Conservation (phyloP, 768 basidiomycete genomes). For the Psilocybe cyanescens region DNA sequence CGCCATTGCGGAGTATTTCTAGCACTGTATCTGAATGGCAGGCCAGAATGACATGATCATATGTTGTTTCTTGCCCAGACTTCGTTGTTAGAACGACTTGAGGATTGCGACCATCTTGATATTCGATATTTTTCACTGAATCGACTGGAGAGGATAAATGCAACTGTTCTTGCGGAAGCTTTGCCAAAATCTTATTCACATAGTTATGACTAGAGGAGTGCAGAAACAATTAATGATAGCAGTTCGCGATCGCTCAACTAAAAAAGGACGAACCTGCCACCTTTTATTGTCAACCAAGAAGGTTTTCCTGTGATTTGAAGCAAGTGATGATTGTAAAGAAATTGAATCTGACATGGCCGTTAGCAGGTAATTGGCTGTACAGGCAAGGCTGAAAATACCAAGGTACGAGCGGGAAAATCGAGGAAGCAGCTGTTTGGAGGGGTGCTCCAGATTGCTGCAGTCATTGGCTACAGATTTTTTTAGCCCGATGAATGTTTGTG, state of each 20-base stretch:
- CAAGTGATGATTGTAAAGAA: constrained; percentile 76
- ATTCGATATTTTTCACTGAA: constrained; percentile 39
- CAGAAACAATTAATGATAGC: not conserved
- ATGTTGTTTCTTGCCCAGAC: constrained; percentile 46
- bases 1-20: constrained; percentile 52
- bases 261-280: constrained; percentile 58
- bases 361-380: too few relatives aligned
- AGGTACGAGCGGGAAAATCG: constrained; percentile 72
- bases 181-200: constrained; percentile 62
- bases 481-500: not conserved
- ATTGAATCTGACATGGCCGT: constrained; percentile 50
- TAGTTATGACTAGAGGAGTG: constrained; percentile 55
- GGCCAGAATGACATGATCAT: constrained; percentile 76
- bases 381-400: constrained; percentile 37
- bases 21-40: constrained; percentile 73
- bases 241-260: not conserved
- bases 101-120: constrained; percentile 16
- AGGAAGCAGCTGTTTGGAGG: constrained; percentile 69
- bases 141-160: constrained; percentile 64
- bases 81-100: constrained; percentile 50
- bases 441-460: constrained; percentile 81
- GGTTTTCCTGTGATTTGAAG: constrained; percentile 74
- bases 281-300: constrained; percentile 71
- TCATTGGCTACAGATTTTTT: constrained; percentile 63
- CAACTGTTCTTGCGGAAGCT: constrained; percentile 53